phyloP scores from a whole-genome alignment of 2,329 filamentous ascomycete species.

The Colletotrichum siamense region DNA sequence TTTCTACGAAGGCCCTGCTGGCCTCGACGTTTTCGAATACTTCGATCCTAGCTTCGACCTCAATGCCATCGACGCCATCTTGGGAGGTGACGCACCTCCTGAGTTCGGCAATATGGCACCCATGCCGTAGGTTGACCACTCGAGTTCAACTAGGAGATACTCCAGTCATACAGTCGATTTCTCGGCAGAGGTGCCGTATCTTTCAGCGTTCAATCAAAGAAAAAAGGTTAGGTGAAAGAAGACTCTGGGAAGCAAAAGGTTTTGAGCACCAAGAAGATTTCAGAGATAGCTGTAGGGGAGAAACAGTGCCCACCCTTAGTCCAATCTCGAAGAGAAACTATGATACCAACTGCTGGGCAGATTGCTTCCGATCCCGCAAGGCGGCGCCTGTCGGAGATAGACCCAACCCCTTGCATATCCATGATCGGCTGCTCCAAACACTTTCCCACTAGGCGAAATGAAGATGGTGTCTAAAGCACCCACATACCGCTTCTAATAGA shows the following conservation, averaged over 20 bases:
- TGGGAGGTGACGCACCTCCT: slow-evolving; percentile 11
- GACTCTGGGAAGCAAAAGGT: background rate
- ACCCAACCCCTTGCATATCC: background rate
- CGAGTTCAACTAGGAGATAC: background rate
- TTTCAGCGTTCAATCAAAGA: background rate
- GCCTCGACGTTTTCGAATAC: slow-evolving; percentile 25
- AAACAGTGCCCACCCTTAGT: background rate
- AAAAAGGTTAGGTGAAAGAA: background rate
- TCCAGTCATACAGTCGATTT: background rate
- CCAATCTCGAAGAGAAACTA: background rate
- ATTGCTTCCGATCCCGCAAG: background rate
- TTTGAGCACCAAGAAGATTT: background rate
- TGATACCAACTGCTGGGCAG: background rate
- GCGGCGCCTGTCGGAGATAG: background rate
- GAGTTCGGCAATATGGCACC: background rate
- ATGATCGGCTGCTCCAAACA: background rate
- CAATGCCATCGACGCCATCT: slow-evolving; percentile 25
- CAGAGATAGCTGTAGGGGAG: background rate
- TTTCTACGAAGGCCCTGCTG: slow-evolving; percentile 8
- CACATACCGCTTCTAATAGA: background rate
- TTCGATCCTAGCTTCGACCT: slow-evolving; percentile 28
- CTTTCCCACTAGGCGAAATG: background rate
- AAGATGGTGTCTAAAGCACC: background rate
- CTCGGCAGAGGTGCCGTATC: background rate
- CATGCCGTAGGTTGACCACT: background rate